phyloP scores from a whole-genome alignment of 106 monocot species.

The Posidonia australis region DNA sequence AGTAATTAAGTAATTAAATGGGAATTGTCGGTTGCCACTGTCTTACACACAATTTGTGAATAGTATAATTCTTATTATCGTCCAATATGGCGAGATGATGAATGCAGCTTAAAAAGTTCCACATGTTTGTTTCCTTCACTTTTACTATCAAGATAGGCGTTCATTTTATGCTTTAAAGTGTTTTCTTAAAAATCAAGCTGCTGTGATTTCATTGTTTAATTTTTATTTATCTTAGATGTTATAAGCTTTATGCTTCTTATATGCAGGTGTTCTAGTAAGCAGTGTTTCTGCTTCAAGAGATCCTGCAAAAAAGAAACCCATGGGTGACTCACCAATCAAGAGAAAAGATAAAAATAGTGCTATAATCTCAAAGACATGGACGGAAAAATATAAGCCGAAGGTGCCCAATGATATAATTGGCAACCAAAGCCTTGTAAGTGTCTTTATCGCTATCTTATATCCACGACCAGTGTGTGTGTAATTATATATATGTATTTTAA shows the following conservation, averaged over 20 bases:
- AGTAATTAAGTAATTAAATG: no score
- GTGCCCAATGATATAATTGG: constrained; percentile 86
- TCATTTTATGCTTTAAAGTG: no score
- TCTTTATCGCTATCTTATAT: neutral
- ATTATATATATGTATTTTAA: neutral
- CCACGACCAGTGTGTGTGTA: neutral
- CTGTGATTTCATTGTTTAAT: neutral
- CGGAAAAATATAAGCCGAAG: constrained; percentile 82
- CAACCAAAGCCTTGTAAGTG: constrained; percentile 79
- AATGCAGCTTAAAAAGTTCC: no score
- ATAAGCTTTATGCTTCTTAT: neutral
- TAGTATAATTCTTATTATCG: no score
- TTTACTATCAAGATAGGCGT: no score
- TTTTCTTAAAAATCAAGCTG: neutral
- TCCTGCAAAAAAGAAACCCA: constrained; percentile 23
- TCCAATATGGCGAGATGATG: no score
- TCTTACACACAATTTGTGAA: no score
- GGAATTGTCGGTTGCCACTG: no score
- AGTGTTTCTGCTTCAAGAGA: constrained; percentile 19
- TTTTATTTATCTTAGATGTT: neutral
- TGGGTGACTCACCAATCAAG: constrained; percentile 32
- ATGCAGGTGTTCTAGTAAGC: constrained; percentile 21
- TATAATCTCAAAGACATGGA: constrained; percentile 61
- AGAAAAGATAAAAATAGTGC: constrained; percentile 25
- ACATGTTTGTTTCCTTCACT: no score